Conservation (phyloP, 1,284 basidiomycete genomes). For the Apiotrichum brassicae region DNA sequence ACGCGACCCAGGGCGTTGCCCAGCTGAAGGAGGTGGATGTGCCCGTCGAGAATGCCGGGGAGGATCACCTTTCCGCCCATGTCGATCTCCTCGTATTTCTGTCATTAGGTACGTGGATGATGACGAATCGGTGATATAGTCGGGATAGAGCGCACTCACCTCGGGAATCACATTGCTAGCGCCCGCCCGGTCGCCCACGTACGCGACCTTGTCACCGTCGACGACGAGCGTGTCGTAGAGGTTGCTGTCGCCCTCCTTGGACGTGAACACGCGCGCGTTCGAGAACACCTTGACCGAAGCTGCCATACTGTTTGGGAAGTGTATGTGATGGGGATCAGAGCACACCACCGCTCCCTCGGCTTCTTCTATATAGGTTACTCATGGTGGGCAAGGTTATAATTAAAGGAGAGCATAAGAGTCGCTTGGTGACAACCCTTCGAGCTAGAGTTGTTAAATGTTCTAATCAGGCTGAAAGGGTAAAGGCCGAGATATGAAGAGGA, state of each 20-base stretch:
- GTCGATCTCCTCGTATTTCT: constrained; percentile 7
- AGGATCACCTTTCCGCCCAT: constrained; percentile 21
- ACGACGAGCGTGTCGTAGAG: constrained; percentile 21
- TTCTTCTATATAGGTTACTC: too few relatives aligned
- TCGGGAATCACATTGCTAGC: not conserved
- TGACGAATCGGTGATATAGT: too few relatives aligned
- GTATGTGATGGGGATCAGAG: too few relatives aligned
- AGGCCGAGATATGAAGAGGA: too few relatives aligned
- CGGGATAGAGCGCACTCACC: not conserved
- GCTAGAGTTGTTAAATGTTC: too few relatives aligned
- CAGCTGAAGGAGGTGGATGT: constrained; percentile 28
- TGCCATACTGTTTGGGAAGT: too few relatives aligned
- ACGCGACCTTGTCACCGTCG: constrained; percentile 13
- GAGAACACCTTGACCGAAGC: constrained; percentile 8
- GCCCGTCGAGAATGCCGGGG: constrained; percentile 31
- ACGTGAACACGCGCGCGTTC: constrained; percentile 28
- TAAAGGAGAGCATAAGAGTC: too few relatives aligned
- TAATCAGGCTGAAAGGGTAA: too few relatives aligned
- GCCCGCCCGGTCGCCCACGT: constrained; percentile 11
- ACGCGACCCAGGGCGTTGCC: constrained; percentile 20
- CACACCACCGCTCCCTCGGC: too few relatives aligned
- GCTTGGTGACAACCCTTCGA: too few relatives aligned
- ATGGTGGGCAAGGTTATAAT: too few relatives aligned
- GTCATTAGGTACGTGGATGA: too few relatives aligned
- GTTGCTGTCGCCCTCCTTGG: constrained; percentile 6